Base-by-base conservation (phyloP, 208 protist species). In the Trypanosoma congolense region DNA sequence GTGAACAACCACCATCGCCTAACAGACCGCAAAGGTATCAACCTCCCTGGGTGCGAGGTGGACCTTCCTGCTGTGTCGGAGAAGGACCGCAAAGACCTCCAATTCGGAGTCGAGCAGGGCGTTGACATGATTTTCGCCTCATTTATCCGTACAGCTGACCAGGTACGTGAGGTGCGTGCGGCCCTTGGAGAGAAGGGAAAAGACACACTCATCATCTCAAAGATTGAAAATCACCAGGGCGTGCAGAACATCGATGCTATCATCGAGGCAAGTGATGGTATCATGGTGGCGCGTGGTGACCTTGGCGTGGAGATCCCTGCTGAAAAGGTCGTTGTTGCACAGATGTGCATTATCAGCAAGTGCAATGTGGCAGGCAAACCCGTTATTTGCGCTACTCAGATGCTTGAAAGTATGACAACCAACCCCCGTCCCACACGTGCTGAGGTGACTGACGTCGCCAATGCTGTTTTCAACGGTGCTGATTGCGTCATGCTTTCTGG, bases 241-340 rank as follows among this genome's bases (percentile, higher is more conserved):
- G 76, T 98, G 22, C 83, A 97, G 56, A 98, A 99, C 69, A 98
- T 99, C 73, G 93, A 98, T 69, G 78, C 95, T n/a, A 99, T 99
- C 80, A 84, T 99, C 46, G 72, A 87, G 9, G 83, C 70, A 25
- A 85, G 86, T 36, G 97, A 99, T 69, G 98, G 97, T 56, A 95
- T 99, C 53, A 99, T 99, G 98, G 98, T 99, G 29, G 98, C 98
- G 12, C 89, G 98, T 61, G 97, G 97, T 63, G 98, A 99, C 73
- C 86, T 99, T 19, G 98, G 97, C 45, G 96, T 99, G 43, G 98
- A 99, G 80, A 98, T 99, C 48, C 93, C 96, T 19, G 82, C 97
- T 19, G 92, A 98, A 70, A 97, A 98, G 80, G 96, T 99, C 28
- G 91, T 97, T 38, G 73, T 96, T 22, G 92, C 94, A 25, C 98